Base-by-base conservation (phyloP, 176 grass and related monocot species). In the Carex cristatella region DNA sequence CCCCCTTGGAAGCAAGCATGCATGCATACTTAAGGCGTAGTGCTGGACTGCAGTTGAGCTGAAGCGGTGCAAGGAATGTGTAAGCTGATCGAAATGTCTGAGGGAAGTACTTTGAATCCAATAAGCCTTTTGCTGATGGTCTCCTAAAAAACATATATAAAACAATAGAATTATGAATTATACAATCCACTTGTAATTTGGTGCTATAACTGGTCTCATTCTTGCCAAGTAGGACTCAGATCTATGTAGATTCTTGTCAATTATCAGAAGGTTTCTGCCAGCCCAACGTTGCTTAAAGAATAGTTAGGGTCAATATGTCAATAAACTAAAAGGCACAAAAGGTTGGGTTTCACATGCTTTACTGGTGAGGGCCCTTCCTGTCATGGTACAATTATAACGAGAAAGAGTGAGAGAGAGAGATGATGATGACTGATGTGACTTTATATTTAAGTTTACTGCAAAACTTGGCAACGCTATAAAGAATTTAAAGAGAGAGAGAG, bases 61-160 rank as follows among this genome's bases (percentile, higher is more conserved):
- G 95, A 75, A 98, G 88, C 31, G 95, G 92, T 86, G 92, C 91
- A 85, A 98, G 88, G 90, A 98, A 98, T 88, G 94, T 86, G 82
- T 93, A 94, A 55, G 88, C 91, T 66, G 92, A 91, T 84, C 86
- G 86, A 79, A 98, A 68, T 38, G 91, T 89, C 81, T 91, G 85
- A 90, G 92, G 88, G 87, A 98, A 98, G 83, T 94, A 98, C 69
- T 89, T 81, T 77, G 95, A 94, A 62, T 94, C 88, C 70, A 98
- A 84, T 86, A 98, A 89, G 71, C 84, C 74, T 85, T 92, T 98
- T 87, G 91, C 87, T 32, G 86, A 90, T 78, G 95, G 91, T 83
- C 95, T 98, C 91, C 95, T 98, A 83, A 84, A 61, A 65, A 44
- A 55, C 69, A 69, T 13, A 37, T 31, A 49, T 69, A 62, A 51